A percentile compares a stretch with the other conserved stretches of the same genome.
phyloP scores from a whole-genome alignment of 2,329 filamentous ascomycete species.

The Gliomastix tumulicola region DNA sequence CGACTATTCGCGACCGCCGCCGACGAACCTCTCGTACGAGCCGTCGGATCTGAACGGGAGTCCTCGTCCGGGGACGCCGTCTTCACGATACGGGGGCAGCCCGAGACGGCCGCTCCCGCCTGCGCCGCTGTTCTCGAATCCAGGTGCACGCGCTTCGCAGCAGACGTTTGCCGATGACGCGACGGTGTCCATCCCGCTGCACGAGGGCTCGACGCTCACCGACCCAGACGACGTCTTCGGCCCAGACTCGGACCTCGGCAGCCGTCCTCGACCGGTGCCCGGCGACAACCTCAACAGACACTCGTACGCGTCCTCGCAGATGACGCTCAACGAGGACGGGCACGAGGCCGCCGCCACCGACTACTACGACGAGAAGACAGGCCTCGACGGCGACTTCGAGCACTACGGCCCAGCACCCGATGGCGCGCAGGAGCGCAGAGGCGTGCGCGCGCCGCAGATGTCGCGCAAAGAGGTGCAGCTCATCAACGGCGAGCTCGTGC shows the following conservation, averaged over 20 bases:
- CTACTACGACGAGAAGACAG: conserved; percentile 38
- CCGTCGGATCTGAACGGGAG: conserved; percentile 83
- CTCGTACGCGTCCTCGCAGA: conserved; percentile 48
- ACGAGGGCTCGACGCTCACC: conserved; percentile 27
- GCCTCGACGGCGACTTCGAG: conserved; percentile 42
- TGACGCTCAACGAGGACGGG: conserved; percentile 38
- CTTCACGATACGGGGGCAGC: conserved; percentile 81
- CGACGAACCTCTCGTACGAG: conserved; percentile 70
- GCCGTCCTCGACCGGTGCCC: conserved; percentile 37
- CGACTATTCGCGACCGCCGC: conserved; percentile 66
- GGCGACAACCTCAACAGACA: conserved; percentile 36
- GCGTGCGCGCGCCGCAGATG: conserved; percentile 81
- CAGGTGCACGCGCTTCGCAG: conserved; percentile 35
- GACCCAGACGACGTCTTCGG: conserved; percentile 70
- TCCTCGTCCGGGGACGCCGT: conserved; percentile 83
- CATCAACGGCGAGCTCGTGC: conserved; percentile 93
- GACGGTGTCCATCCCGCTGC: conserved; percentile 65
- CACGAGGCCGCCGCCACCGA: conserved; percentile 3
- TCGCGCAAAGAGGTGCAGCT: conserved; percentile 89
- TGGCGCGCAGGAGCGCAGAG: conserved; percentile 79
- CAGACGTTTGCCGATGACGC: conserved; percentile 57
- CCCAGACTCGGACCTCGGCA: conserved; percentile 46
- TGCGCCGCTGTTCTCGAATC: conserved; percentile 71
- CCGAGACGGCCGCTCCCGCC: conserved; percentile 82
- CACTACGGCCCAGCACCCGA: conserved; percentile 84